Evolutionary conservation across 768 basidiomycete genomes (phyloP), one percentile per base, ranked within the genome.

Genomic region (Melanogaster broomeanus): DNA sequence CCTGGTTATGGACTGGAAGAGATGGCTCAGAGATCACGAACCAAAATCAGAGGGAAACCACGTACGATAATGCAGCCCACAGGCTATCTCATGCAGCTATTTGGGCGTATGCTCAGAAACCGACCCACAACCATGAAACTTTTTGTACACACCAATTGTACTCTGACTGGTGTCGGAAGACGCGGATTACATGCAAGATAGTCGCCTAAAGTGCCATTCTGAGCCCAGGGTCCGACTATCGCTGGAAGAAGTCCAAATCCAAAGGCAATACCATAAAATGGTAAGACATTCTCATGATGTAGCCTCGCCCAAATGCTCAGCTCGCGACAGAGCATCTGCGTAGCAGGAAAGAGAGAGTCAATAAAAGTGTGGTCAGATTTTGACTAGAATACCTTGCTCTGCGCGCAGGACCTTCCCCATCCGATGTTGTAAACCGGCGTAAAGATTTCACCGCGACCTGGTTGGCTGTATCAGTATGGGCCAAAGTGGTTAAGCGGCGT

Each of bases 221-320:
- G 37, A 27, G 50, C 44, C 57, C 61, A 58, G 1, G 61, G 61
- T 40, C 43, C 61, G 11, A 65, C 55, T 45, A 60, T 59, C 8
- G 64, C 59, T 41, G 50, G 35, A 35, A 53, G 31, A 30, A 47
- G 60, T 19, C 49, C 49, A 49, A 56, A 63, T 27, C 57, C 62
- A 19, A 69, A 69, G 18, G 65, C 62, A 4, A 65, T 69, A 12
- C 75, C 75, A 45, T 62, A 64, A 1, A 77, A 58, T 24, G 66
- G 61, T 25, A 77, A 55, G 22, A 77, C 63, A 44, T 75, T 61
- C n/a, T 72, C 70, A 57, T 77, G 75, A 7, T 65, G 59, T 2
- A 77, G 67, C 24, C 60, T 57, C 46, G 69, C 70, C 74, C 74
- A 74, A 8, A 74, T 65, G 31, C 57, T 53, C 21, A 76, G 56